Percentiles rank a stretch among this genome's conserved stretches.
These are phyloP conservation scores for Trichosporon sp. DNA, from an alignment of 1,284 basidiomycete species.

Conservation along the genomic window DNA sequence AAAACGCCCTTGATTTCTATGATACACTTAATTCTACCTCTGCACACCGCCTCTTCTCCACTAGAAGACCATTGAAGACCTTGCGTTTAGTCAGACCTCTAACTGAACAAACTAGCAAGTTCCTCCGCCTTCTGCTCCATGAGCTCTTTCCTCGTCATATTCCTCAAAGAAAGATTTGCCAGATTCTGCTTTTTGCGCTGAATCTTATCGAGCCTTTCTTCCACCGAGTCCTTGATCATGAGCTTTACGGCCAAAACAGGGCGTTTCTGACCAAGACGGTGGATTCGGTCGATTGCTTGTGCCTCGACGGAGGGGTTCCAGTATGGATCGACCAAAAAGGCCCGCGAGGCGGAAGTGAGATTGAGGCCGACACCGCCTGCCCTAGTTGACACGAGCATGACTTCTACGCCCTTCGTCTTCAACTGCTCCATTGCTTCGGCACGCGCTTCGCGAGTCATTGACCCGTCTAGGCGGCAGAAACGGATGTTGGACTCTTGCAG, in stretches of 20 bases:
- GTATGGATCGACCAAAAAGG: slow-evolving; percentile 83
- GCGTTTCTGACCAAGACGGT: slow-evolving; percentile 85
- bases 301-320: slow-evolving; percentile 97
- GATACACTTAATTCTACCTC: too few relatives aligned
- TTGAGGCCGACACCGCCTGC: slow-evolving; percentile 97
- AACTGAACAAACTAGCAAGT: slow-evolving; percentile 34
- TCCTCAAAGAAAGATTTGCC: slow-evolving; percentile 78
- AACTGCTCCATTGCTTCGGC: slow-evolving; percentile 82
- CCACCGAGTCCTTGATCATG: slow-evolving; percentile 89
- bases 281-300: slow-evolving; percentile 90
- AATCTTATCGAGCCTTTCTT: slow-evolving; percentile 78
- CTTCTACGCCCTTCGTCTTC: slow-evolving; percentile 75
- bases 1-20: too few relatives aligned
- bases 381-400: slow-evolving; percentile 88
- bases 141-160: slow-evolving; percentile 74
- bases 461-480: slow-evolving; percentile 88
- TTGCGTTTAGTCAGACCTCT: too few relatives aligned
- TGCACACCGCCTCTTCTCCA: too few relatives aligned
- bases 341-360: slow-evolving; percentile 82
- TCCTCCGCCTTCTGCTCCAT: slow-evolving; percentile 61
- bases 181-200: slow-evolving; percentile 92
- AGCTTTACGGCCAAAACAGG: slow-evolving; percentile 86
- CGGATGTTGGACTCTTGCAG: slow-evolving; percentile 71
- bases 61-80: too few relatives aligned
- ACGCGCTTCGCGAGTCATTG: slow-evolving; percentile 91